A percentile compares a stretch with the other conserved stretches of the same genome.
Evolutionary conservation across 306 rosid genomes (phyloP).

Genomic region (Ormosia semicastrata): DNA sequence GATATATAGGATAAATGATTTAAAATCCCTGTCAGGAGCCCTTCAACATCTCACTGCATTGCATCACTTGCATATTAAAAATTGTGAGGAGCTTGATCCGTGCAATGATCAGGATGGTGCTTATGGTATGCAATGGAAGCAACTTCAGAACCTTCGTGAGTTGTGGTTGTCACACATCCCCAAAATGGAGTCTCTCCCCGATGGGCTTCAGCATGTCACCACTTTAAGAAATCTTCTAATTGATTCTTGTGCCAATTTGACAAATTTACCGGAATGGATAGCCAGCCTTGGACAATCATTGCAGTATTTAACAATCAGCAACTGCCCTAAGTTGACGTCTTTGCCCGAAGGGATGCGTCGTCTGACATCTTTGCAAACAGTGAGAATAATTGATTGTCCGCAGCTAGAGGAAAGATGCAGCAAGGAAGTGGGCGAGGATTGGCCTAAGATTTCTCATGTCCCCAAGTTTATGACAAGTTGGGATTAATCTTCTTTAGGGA

Average conservation of each 20-base stretch:
- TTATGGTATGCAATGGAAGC: conserved; percentile 5
- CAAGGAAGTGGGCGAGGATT: too few species aligned
- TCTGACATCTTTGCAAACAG: too few species aligned
- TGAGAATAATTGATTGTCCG: too few species aligned
- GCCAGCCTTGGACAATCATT: neutral
- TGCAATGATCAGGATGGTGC: neutral
- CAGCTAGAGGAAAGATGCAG: too few species aligned
- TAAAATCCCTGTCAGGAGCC: too few species aligned
- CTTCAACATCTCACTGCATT: too few species aligned
- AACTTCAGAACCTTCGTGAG: neutral
- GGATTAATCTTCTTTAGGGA: too few species aligned
- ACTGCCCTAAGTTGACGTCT: neutral
- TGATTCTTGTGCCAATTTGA: fast-evolving
- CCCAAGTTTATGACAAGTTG: too few species aligned
- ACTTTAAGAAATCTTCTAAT: neutral
- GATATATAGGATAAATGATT: too few species aligned
- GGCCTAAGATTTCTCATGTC: too few species aligned
- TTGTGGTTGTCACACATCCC: fast-evolving
- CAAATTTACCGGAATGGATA: neutral
- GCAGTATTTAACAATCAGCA: fast-evolving
- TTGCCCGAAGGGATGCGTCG: neutral
- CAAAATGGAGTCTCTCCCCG: neutral
- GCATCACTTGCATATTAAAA: fast-evolving
- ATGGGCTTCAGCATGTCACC: conserved; percentile 5
- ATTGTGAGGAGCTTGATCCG: neutral